phyloP scores from a whole-genome alignment of 176 grass and related monocot species.

The Tuctoria greenei region DNA sequence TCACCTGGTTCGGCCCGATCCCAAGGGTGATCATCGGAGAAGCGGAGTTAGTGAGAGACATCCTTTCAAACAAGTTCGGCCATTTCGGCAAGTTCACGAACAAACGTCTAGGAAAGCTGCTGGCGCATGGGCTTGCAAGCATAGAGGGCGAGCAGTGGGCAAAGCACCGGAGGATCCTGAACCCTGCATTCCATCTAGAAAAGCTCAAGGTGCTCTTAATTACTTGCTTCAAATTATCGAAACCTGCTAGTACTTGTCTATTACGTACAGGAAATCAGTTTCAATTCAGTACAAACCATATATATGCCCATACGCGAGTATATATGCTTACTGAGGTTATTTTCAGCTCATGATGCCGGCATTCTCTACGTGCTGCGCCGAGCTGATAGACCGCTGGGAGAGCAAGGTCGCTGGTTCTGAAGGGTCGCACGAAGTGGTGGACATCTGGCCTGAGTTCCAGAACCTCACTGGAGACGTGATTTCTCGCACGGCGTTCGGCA shows the following conservation, averaged over 20 bases:
- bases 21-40: conserved; percentile 51
- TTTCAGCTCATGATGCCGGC: conserved; percentile 61
- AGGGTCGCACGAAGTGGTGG: conserved; percentile 40
- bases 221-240: not conserved
- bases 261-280: not conserved
- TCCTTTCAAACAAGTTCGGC: conserved; percentile 63
- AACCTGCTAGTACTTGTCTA: not conserved
- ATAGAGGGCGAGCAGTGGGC: conserved; percentile 80
- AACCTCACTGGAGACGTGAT: conserved; percentile 71
- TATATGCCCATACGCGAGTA: not conserved
- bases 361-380: conserved; percentile 52
- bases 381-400: conserved; percentile 54
- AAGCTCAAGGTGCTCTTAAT: conserved; percentile 61
- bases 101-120: conserved; percentile 21
- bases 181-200: conserved; percentile 71
- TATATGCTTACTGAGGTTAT: not conserved
- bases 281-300: not conserved
- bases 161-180: conserved; percentile 66
- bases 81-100: conserved; percentile 50
- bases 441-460: conserved; percentile 64
- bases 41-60: conserved; percentile 58
- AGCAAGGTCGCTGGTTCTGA: conserved; percentile 11
- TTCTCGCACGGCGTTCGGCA: conserved; percentile 71
- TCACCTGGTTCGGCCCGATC: conserved; percentile 64
- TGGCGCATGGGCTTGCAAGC: conserved; percentile 47